phyloP scores from a whole-genome alignment of 306 rosid genomes.

The Vigna reflexopilosa region DNA sequence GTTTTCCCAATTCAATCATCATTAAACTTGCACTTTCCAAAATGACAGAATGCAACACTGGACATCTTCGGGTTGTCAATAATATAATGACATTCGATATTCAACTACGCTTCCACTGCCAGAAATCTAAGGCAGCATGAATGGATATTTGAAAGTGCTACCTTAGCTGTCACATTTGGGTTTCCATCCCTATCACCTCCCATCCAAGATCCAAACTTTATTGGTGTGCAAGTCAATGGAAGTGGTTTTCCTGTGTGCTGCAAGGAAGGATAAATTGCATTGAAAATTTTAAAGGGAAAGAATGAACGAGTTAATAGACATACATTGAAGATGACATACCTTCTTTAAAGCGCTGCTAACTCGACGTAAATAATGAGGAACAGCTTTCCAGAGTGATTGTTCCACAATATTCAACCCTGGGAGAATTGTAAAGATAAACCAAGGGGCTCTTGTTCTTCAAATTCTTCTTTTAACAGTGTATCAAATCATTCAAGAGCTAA shows the following conservation, averaged over 20 bases:
- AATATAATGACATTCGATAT: conserved; percentile 5
- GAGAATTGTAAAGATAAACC: conserved; percentile 32
- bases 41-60: background rate
- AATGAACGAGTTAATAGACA: conserved; percentile 39
- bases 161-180: conserved; percentile 95
- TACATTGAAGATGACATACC: conserved; percentile 52
- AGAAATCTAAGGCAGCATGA: conserved; percentile 2
- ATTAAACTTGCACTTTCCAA: background rate
- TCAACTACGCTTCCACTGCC: conserved; percentile 12
- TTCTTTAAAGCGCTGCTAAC: conserved; percentile 91
- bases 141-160: conserved; percentile 35
- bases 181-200: conserved; percentile 99
- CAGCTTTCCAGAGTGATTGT: conserved; percentile 96
- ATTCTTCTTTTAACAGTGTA: conserved; percentile 7
- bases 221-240: conserved; percentile 92
- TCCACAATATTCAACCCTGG: conserved; percentile 94
- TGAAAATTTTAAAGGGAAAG: conserved; percentile 36
- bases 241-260: conserved; percentile 94
- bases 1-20: conserved; percentile 2
- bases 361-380: conserved; percentile 91
- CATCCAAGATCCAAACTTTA: conserved; percentile 97
- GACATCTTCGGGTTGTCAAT: conserved; percentile 18
- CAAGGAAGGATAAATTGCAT: conserved; percentile 14
- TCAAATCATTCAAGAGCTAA: conserved; percentile 32
- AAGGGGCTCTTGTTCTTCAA: conserved; percentile 12